Conservation (phyloP, 257 asterid species). For the Rauvolfia tetraphylla region DNA sequence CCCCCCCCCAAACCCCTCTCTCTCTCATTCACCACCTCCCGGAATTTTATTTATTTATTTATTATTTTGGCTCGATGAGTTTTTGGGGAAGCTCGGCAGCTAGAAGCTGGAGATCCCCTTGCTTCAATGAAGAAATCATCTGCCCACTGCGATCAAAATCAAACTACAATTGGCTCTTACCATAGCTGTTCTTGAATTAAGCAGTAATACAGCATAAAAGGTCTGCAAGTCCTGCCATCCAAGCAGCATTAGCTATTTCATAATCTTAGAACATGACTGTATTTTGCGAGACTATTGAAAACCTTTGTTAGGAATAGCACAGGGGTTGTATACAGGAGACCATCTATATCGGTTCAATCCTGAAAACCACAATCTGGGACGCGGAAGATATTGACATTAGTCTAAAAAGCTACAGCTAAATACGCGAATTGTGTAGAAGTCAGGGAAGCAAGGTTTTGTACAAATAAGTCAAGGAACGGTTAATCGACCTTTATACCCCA, state of each 20-base stretch:
- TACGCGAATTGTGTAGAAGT: not conserved
- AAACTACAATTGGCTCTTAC: not conserved
- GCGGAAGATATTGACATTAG: not conserved
- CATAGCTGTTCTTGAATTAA: no score
- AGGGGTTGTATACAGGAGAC: not conserved
- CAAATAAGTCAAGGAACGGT: slow-evolving; percentile 42
- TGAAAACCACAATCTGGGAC: not conserved
- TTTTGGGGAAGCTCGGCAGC: not conserved
- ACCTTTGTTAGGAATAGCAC: not conserved
- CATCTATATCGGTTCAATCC: not conserved
- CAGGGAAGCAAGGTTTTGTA: not conserved
- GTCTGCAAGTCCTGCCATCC: not conserved
- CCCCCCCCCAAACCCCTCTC: no score
- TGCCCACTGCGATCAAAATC: not conserved
- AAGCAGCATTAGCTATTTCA: not conserved
- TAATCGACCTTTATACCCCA: slow-evolving; percentile 48
- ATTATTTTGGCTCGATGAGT: no score
- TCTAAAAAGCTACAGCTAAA: not conserved
- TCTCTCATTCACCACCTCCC: no score
- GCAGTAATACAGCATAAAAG: no score
- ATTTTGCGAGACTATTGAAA: not conserved
- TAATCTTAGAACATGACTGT: not conserved
- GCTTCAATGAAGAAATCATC: not conserved
- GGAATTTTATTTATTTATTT: no score
- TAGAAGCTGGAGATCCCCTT: not conserved